Conservation (phyloP, 2,329 filamentous ascomycete genomes). For the Pezicula radicicola region DNA sequence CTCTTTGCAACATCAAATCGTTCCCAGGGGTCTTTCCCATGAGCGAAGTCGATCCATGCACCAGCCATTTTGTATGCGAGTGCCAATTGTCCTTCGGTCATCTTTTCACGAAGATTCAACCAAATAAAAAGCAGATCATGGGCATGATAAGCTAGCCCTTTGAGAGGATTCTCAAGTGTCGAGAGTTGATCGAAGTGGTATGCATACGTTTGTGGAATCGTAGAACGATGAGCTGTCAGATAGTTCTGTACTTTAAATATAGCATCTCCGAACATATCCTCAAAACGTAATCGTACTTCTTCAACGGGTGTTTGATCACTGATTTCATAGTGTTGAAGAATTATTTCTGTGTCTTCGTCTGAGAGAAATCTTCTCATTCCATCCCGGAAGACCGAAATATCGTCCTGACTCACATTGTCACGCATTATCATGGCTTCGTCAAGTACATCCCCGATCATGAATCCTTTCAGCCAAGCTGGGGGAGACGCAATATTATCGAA, state of each 20-base stretch:
- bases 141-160: not conserved
- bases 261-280: not conserved
- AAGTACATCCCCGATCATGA: not conserved
- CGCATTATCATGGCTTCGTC: not conserved
- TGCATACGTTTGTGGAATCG: not conserved
- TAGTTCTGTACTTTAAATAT: not conserved
- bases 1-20: not conserved
- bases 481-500: not conserved
- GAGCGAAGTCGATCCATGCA: not conserved
- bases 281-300: not conserved
- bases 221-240: not conserved
- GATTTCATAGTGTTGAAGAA: not conserved
- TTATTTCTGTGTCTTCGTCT: not conserved
- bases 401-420: not conserved
- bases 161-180: not conserved
- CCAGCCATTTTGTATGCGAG: not conserved
- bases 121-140: not conserved
- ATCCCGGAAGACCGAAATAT: not conserved
- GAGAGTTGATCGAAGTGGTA: not conserved
- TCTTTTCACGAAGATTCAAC: not conserved
- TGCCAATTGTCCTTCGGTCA: not conserved
- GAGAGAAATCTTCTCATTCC: not conserved
- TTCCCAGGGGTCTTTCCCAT: not conserved
- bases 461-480: not conserved
- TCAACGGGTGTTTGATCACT: not conserved